These are phyloP conservation scores for Chaetoceros tenuissimus DNA, from an alignment of 108 stramenopile genomes.

Conservation along the genomic window DNA sequence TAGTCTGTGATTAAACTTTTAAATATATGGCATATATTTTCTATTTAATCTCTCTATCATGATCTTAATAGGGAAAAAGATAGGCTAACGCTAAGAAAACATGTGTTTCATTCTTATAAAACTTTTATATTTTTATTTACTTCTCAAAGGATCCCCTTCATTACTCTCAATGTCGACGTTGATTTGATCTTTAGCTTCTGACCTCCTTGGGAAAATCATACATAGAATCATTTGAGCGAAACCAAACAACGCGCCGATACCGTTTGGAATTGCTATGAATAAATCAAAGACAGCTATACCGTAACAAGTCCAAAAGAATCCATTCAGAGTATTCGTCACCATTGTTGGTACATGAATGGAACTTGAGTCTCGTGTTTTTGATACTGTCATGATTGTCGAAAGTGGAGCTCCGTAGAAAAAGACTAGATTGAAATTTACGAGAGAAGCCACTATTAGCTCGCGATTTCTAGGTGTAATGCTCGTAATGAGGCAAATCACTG, in stretches of 20 bases:
- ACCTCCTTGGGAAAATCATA: conserved; percentile 11
- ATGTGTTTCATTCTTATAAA: too few species aligned
- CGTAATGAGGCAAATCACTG: conserved; percentile 25
- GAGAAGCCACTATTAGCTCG: conserved; percentile 46
- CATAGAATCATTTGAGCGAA: conserved; percentile 42
- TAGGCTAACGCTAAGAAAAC: too few species aligned
- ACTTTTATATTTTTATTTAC: too few species aligned
- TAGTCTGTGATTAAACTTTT: too few species aligned
- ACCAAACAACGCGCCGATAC: conserved; percentile 57
- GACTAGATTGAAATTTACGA: conserved; percentile 61
- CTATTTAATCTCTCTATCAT: too few species aligned
- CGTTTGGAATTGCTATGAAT: conserved; percentile 67
- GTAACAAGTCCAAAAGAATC: conserved; percentile 64
- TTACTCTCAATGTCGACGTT: too few species aligned
- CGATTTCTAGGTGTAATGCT: conserved; percentile 12
- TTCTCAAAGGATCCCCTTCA: too few species aligned
- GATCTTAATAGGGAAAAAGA: too few species aligned
- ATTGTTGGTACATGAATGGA: conserved; percentile 67
- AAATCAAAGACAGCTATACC: conserved; percentile 56
- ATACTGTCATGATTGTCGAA: conserved; percentile 48
- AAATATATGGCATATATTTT: too few species aligned
- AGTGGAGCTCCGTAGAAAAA: conserved; percentile 84
- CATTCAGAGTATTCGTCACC: conserved; percentile 59
- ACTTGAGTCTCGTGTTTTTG: conserved; percentile 30
- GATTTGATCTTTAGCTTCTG: too few species aligned